Percentiles rank a stretch among this genome's conserved stretches.
Conservation (phyloP, 1,284 basidiomycete species). For the Puccinia hordei region DNA sequence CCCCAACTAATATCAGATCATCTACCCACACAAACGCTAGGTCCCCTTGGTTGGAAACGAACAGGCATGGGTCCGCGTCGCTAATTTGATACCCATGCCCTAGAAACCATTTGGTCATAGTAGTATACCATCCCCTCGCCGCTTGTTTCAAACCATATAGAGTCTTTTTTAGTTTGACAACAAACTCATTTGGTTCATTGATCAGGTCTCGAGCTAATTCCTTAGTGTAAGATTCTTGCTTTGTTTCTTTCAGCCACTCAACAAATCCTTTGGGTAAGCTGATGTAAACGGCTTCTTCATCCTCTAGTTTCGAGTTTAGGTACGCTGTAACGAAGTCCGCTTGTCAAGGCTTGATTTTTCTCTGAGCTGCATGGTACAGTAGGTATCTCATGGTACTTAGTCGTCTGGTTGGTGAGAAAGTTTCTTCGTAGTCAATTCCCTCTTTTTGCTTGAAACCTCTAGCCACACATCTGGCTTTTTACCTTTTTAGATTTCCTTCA, state of each 20-base stretch:
- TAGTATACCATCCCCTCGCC: constrained; percentile 34
- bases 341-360: no score
- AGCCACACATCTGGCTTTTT: constrained; percentile 40
- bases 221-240: constrained; percentile 9
- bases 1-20: constrained; percentile 24
- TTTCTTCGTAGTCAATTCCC: constrained; percentile 42
- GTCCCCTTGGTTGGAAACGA: constrained; percentile 6
- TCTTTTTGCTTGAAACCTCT: constrained; percentile 44
- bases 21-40: constrained; percentile 33
- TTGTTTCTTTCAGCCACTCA: constrained; percentile 36
- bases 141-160: constrained; percentile 51
- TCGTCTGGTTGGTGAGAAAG: constrained; percentile 40
- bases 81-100: constrained; percentile 19
- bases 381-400: constrained; percentile 26
- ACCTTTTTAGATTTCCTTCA: constrained; percentile 32
- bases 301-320: no score
- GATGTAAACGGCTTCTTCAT: no score
- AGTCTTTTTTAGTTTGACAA: constrained; percentile 34
- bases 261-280: constrained; percentile 42
- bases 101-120: constrained; percentile 19
- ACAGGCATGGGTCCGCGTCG: constrained; percentile 25
- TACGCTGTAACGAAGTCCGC: no score
- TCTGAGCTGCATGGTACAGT: no score
- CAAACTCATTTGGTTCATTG: constrained; percentile 27
- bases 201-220: constrained; percentile 5